Evolutionary conservation across 148 eudicot genomes (phyloP).

Genomic region (Agrostemma githago): DNA sequence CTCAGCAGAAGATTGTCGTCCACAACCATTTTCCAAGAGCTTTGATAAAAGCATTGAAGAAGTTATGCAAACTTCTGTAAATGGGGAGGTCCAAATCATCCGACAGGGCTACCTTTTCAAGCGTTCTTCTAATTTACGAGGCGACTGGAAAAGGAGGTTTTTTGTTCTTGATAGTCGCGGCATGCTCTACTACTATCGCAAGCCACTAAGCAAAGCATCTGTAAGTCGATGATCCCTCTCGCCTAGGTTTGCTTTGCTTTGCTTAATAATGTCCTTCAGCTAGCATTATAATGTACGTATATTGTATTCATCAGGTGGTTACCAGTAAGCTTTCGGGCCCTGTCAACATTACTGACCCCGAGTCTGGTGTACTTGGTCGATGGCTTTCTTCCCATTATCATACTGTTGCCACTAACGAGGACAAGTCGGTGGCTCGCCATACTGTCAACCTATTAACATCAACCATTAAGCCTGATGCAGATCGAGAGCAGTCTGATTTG

Average conservation of each 20-base stretch:
- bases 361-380: conserved; percentile 73
- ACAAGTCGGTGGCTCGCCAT: conserved; percentile 83
- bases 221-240: too few relatives aligned
- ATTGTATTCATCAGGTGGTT: conserved; percentile 22
- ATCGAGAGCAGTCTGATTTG: conserved; percentile 66
- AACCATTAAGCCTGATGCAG: conserved; percentile 76
- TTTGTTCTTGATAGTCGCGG: conserved; percentile 96
- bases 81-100: conserved; percentile 93
- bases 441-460: conserved; percentile 86
- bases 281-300: not conserved
- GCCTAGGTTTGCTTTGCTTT: too few relatives aligned
- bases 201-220: conserved; percentile 67
- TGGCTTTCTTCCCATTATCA: conserved; percentile 85
- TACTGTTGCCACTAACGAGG: conserved; percentile 54
- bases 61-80: conserved; percentile 73
- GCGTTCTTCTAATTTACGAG: conserved; percentile 93
- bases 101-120: conserved; percentile 92
- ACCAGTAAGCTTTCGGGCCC: conserved; percentile 25
- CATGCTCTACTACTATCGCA: conserved; percentile 90
- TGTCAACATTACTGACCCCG: conserved; percentile 47
- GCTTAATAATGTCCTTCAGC: too few relatives aligned
- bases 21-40: conserved; percentile 45
- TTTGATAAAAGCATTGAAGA: conserved; percentile 70
- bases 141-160: conserved; percentile 92
- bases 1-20: conserved; percentile 32